Conservation (phyloP, 2,329 filamentous ascomycete species). For the Trichophyton simii region DNA sequence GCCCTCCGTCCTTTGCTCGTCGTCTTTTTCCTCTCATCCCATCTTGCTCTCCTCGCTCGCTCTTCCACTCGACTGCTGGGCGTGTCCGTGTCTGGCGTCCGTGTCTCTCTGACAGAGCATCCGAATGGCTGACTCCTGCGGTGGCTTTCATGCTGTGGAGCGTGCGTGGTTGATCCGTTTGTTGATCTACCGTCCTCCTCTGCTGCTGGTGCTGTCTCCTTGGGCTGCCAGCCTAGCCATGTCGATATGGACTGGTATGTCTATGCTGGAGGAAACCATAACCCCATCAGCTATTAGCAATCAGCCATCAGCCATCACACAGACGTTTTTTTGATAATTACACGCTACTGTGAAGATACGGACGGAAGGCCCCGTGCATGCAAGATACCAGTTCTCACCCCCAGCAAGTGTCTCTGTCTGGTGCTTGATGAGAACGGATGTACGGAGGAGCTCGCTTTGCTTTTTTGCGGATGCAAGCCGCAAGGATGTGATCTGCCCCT, state of each 20-base stretch:
- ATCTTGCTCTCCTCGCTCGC: background rate
- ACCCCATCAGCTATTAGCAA: background rate
- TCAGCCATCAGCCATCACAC: background rate
- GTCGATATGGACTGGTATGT: background rate
- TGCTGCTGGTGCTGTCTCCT: background rate
- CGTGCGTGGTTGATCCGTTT: background rate
- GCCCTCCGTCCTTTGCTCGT: background rate
- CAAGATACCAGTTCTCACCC: background rate
- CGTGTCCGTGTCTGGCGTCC: background rate
- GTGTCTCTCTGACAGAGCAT: background rate
- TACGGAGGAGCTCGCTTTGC: background rate
- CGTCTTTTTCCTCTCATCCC: too few relatives aligned
- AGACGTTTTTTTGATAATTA: background rate
- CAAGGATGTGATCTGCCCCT: background rate
- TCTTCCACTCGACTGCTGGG: background rate
- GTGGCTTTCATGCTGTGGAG: background rate
- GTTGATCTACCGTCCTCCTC: background rate
- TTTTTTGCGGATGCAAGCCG: slow-evolving; percentile 1
- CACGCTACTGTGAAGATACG: background rate
- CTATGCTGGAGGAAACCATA: background rate
- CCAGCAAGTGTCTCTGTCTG: background rate
- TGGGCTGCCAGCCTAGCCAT: background rate
- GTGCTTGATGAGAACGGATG: background rate
- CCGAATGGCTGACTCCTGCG: background rate
- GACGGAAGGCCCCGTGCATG: background rate